Conservation (phyloP, 768 basidiomycete species). For the Melanogaster broomeanus region DNA sequence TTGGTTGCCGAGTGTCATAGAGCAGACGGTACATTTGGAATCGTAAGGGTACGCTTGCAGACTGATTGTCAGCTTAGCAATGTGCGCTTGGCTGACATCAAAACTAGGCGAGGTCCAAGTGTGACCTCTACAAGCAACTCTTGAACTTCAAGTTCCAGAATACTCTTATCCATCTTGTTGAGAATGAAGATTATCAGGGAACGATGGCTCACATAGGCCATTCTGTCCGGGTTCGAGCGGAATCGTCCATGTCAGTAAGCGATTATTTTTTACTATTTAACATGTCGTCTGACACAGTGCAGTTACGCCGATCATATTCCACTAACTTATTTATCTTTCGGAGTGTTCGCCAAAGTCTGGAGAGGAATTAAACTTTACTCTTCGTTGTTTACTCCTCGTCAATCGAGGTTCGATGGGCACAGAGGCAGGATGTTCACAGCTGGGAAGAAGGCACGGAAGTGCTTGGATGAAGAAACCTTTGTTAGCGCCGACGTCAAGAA, state of each 20-base stretch:
- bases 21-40: constrained; percentile 80
- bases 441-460: constrained; percentile 21
- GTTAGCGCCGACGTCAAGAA: constrained; percentile 55
- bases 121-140: constrained; percentile 83
- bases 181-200: constrained; percentile 75
- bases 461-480: constrained; percentile 54
- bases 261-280: neutral
- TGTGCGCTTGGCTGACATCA: constrained; percentile 7
- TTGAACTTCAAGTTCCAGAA: constrained; percentile 71
- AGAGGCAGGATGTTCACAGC: constrained; percentile 1
- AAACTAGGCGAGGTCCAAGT: constrained; percentile 71
- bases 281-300: constrained; percentile 7
- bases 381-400: constrained; percentile 30
- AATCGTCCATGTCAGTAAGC: constrained; percentile 38
- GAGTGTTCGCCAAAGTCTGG: constrained; percentile 54
- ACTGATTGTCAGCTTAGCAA: constrained; percentile 5
- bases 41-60: constrained; percentile 58
- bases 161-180: constrained; percentile 62
- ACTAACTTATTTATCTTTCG: constrained; percentile 39
- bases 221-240: constrained; percentile 55
- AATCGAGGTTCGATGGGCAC: neutral
- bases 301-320: constrained; percentile 30
- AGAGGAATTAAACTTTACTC: constrained; percentile 48
- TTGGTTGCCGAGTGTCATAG: constrained; percentile 79
- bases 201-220: constrained; percentile 69